These are phyloP conservation scores for Termitomyces sp. DNA, from an alignment of 768 basidiomycete genomes.

Conservation along the genomic window DNA sequence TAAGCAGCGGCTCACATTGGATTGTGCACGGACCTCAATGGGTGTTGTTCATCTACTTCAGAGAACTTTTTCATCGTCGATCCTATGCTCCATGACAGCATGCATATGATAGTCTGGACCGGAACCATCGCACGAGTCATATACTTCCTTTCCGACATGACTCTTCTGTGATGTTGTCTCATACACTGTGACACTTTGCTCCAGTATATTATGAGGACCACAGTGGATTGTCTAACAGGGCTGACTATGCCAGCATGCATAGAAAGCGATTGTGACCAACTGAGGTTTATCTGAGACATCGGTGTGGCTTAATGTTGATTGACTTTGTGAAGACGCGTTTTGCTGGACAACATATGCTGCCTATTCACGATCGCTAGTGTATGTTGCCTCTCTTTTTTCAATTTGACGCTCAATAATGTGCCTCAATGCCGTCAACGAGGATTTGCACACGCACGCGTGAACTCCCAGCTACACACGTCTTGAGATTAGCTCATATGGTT, in stretches of 20 bases:
- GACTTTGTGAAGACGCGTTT: background rate
- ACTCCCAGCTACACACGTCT: background rate
- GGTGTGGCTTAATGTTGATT: background rate
- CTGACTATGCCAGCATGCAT: background rate
- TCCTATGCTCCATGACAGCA: background rate
- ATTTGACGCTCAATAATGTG: background rate
- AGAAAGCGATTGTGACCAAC: background rate
- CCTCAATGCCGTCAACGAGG: background rate
- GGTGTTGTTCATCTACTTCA: background rate
- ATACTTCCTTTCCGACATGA: background rate
- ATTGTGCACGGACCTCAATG: conserved; percentile 37
- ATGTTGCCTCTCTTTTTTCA: background rate
- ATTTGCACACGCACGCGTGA: background rate
- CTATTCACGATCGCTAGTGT: background rate
- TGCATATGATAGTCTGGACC: background rate
- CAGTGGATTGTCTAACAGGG: background rate
- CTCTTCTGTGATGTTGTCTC: background rate
- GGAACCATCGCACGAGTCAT: background rate
- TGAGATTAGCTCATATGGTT: background rate
- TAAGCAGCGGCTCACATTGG: conserved; percentile 26
- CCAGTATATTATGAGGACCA: background rate
- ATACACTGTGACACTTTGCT: background rate
- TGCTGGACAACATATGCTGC: background rate
- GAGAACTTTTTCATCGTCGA: background rate
- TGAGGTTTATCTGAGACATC: background rate